These are phyloP conservation scores for Fusarium begoniae DNA, from an alignment of 2,329 filamentous ascomycete genomes.

Conservation along the genomic window DNA sequence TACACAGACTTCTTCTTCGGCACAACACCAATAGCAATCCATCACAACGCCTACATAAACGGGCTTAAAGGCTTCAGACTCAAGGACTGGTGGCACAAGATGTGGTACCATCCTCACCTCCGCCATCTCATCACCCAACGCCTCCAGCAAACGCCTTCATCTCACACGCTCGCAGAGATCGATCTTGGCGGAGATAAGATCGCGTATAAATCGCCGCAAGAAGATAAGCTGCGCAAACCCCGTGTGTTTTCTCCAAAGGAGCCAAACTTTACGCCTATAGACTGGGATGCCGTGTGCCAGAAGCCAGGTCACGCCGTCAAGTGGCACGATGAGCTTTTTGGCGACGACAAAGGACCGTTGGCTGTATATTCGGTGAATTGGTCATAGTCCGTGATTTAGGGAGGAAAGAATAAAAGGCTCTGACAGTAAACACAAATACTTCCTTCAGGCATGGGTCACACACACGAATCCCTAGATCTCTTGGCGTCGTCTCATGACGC, in stretches of 20 bases:
- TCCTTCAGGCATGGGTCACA: not conserved
- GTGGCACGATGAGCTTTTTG: constrained; percentile 49
- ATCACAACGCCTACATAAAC: constrained; percentile 50
- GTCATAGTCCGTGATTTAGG: not conserved
- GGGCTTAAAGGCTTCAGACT: constrained; percentile 46
- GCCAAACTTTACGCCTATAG: constrained; percentile 37
- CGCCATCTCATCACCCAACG: constrained; percentile 44
- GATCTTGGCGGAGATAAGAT: constrained; percentile 9
- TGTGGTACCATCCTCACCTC: constrained; percentile 49
- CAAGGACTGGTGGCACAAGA: constrained; percentile 48
- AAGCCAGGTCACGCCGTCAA: constrained; percentile 31
- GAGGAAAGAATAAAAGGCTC: not conserved
- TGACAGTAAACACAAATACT: not conserved
- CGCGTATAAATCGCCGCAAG: constrained; percentile 39
- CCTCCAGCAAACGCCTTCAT: constrained; percentile 16
- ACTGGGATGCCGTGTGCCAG: constrained; percentile 49
- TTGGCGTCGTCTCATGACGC: constrained; percentile 14
- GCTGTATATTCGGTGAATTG: not conserved
- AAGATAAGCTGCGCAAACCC: constrained; percentile 18
- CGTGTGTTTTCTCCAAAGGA: constrained; percentile 39
- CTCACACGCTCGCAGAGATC: constrained; percentile 25
- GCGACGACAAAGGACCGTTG: constrained; percentile 46
- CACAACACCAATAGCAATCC: constrained; percentile 48
- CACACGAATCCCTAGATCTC: not conserved
- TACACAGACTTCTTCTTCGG: constrained; percentile 52